These are phyloP conservation scores for Fusarium multiceps DNA, from an alignment of 2,329 filamentous ascomycete genomes.

Conservation along the genomic window DNA sequence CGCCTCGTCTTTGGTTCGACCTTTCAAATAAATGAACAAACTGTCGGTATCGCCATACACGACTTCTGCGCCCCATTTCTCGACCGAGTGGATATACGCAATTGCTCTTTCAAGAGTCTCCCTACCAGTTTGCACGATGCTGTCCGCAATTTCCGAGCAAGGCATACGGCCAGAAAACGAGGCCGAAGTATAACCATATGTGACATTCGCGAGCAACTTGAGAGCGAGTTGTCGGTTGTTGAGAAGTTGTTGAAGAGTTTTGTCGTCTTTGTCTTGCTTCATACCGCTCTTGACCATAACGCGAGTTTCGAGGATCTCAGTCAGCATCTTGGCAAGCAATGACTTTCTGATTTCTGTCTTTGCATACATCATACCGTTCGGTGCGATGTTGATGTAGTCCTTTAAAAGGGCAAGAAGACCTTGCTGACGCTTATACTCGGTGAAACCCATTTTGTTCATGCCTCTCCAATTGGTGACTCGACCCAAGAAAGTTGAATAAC, in stretches of 20 bases:
- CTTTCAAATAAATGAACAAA: constrained; percentile 89
- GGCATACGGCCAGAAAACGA: constrained; percentile 98
- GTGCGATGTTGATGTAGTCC: constrained; percentile 89
- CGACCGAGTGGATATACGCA: constrained; percentile 87
- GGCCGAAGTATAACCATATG: constrained; percentile 96
- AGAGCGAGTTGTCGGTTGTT: constrained; percentile 95
- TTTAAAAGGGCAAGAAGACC: constrained; percentile 81
- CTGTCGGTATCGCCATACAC: constrained; percentile 99
- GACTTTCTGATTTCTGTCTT: constrained; percentile 89
- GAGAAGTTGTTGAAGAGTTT: constrained; percentile 82
- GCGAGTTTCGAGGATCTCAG: constrained; percentile 93
- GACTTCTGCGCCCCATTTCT: constrained; percentile 92
- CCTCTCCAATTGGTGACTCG: constrained; percentile 90
- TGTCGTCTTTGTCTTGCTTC: constrained; percentile 93
- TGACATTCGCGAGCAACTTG: constrained; percentile 98
- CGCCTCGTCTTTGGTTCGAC: constrained; percentile 85
- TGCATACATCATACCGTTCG: constrained; percentile 96
- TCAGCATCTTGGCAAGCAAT: constrained; percentile 93
- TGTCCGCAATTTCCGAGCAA: constrained; percentile 96
- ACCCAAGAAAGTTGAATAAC: constrained; percentile 95
- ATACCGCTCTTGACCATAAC: constrained; percentile 99
- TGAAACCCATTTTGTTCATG: constrained; percentile 93
- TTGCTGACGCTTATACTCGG: constrained; percentile 82
- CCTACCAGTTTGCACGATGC: constrained; percentile 94
- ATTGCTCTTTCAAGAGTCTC: constrained; percentile 96